These are phyloP conservation scores for Scolecobasidium constrictum DNA, from an alignment of 2,329 filamentous ascomycete genomes.

Conservation along the genomic window DNA sequence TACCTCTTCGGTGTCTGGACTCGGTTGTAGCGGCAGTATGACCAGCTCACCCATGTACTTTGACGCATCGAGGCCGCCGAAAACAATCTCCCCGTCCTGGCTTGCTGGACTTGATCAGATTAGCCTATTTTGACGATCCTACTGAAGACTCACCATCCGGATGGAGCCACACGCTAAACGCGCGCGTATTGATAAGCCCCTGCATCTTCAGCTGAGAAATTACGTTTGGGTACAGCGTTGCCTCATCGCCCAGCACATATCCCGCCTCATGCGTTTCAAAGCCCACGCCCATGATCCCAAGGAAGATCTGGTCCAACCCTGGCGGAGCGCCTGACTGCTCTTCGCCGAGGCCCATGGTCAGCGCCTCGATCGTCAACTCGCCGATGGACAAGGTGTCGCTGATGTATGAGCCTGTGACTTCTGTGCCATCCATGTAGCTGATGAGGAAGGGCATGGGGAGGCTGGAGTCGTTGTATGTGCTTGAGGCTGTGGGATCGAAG, in stretches of 20 bases:
- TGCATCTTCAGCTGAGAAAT: slow-evolving; percentile 53
- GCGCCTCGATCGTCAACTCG: slow-evolving; percentile 32
- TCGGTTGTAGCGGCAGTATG: slow-evolving; percentile 46
- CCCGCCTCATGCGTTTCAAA: slow-evolving; percentile 63
- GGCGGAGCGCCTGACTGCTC: slow-evolving; percentile 54
- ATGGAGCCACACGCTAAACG: slow-evolving; percentile 55
- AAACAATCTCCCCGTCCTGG: slow-evolving; percentile 60
- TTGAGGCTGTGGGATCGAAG: slow-evolving; percentile 60
- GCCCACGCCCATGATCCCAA: slow-evolving; percentile 79
- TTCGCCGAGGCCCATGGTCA: slow-evolving; percentile 20
- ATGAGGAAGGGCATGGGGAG: slow-evolving; percentile 74
- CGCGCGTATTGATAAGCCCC: slow-evolving; percentile 47
- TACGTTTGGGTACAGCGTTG: slow-evolving; percentile 43
- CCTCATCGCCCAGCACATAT: slow-evolving; percentile 1
- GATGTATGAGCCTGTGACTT: slow-evolving; percentile 68
- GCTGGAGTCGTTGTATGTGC: slow-evolving; percentile 62
- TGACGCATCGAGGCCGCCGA: slow-evolving; percentile 65
- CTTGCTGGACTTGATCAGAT: no score
- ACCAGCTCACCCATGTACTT: slow-evolving; percentile 58
- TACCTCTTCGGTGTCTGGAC: slow-evolving; percentile 36
- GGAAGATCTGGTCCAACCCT: slow-evolving; percentile 47
- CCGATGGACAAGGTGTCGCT: slow-evolving; percentile 59
- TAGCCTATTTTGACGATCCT: no score
- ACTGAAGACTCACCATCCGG: no score
- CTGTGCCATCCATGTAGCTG: slow-evolving; percentile 72